Evolutionary conservation across 805 yeast species (phyloP).

Genomic region (Dipodascopsis uninucleata): DNA sequence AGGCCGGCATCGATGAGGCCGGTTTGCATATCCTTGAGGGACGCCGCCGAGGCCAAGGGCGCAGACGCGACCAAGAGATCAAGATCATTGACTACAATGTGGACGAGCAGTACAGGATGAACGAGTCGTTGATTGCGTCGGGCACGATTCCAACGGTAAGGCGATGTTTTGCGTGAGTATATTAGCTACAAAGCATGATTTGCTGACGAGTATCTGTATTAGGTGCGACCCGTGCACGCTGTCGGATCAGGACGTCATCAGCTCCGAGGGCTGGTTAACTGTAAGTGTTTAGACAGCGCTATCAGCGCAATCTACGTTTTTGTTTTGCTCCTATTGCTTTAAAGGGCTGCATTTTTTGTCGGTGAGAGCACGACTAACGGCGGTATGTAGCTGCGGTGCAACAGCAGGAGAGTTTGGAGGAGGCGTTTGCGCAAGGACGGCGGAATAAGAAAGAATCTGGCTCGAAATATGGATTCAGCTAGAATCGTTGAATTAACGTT

Average conservation of each 20-base stretch:
- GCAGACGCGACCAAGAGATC: slow-evolving; percentile 16
- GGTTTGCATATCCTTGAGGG: slow-evolving; percentile 21
- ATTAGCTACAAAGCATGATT: neutral
- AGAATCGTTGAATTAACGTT: too few relatives aligned
- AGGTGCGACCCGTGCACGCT: slow-evolving; percentile 32
- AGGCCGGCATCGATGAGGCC: neutral
- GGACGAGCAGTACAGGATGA: slow-evolving; percentile 40
- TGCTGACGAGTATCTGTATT: neutral
- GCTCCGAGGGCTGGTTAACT: slow-evolving; percentile 32
- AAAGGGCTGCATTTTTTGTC: too few relatives aligned
- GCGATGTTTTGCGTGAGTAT: too few relatives aligned
- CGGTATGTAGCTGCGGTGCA: slow-evolving; percentile 30
- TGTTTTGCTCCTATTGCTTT: too few relatives aligned
- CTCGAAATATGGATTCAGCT: slow-evolving; percentile 36
- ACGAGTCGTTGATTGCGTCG: slow-evolving; percentile 33
- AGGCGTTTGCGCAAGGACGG: slow-evolving; percentile 31
- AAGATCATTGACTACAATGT: slow-evolving; percentile 40
- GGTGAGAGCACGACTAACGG: neutral
- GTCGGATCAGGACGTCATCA: slow-evolving; percentile 38
- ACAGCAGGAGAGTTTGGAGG: slow-evolving; percentile 37
- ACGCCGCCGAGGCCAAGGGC: slow-evolving; percentile 17
- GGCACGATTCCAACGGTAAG: slow-evolving; percentile 37
- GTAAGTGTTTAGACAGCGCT: too few relatives aligned
- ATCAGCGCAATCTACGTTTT: too few relatives aligned
- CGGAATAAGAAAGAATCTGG: slow-evolving; percentile 32